Base-by-base conservation (phyloP, 2,329 filamentous ascomycete species). In the Cladophialophora psammophila region DNA sequence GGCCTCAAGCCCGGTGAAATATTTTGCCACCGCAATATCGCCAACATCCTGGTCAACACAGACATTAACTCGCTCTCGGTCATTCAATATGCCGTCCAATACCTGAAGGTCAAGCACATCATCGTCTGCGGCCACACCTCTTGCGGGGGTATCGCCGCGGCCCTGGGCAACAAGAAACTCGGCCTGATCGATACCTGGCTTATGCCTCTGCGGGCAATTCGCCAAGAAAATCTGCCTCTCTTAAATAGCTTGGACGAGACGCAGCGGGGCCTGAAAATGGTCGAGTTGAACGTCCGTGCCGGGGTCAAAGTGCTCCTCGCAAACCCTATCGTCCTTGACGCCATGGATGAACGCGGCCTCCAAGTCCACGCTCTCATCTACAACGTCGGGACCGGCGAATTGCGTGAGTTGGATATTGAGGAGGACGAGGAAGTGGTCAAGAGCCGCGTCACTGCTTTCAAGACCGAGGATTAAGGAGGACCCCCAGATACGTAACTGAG, bases 11-110 rank as follows among this genome's bases (percentile, higher is more conserved):
- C 92, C 2, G 92, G 93, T 66, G 92, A 96, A 74, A 89, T 96
- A 72, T 96, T 96, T 78, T 90, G 93, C 60, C 92, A 96, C 83
- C 91, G 93, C 77, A 96, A 96, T 83, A 94, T 96, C 77, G 92
- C 91, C 79, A 96, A 96, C 82, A 87, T 94, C 75, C 81, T 96
- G 70, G 88, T 88, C 65, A 82, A 88, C 20, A 88, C 88, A 73
- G 93, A 96, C 77, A 86, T 94, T 77, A 92, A 88, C 80, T 88
- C 89, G 38, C 85, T 88, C 10, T 87, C 88, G 63, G 92, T 94
- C 54, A 89, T 96, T 76, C 90, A 94, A 76, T 96, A 90, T 76
- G 90, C 92, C 52, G 91, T 96, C 66, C 82, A 80, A 65, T 84
- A 91, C 76, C 82, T 96, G 40, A 87, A 90, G 73, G 88, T 91